Evolutionary conservation across 1,139 yeast genomes (phyloP), one percentile per base, ranked within the genome.

Genomic region (Yamadazyma atlantica): DNA sequence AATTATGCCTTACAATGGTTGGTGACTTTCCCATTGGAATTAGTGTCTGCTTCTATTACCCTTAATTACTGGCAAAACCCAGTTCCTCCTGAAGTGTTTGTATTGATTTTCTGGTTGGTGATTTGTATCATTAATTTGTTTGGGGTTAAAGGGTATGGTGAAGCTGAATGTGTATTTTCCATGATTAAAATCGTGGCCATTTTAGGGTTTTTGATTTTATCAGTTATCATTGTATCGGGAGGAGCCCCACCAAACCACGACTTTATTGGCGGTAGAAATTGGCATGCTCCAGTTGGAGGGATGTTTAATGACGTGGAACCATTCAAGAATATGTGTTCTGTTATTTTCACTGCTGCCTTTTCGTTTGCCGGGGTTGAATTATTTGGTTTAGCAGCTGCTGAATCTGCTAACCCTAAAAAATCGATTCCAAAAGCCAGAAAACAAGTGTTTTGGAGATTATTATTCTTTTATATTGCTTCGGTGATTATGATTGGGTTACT

Each of bases 321-420:
- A 2, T 39, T 85, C 78, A 87, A 87, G 55, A 96, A 95, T 50
- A 80, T 85, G 35, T 79, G 88, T 52, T 67, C 85, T n/a, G 86
- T 85, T 24, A 84, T 88, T 51, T 89, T 87, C 39, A 81, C 84
- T 28, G 92, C 95, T 24, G 94, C 95, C 5, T 88, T 86, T 61
- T 81, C 95, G 2, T 83, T 86, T 54, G 87, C 63, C 23, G 54
- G 55, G 30, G 48, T 48, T 15, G 66, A 62, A 48, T 52, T 64
- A 27, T 62, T 62, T 39, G 69, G 69, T 11, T 51, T 64, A 17
- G 67, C 68, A 6, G 63, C 69, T 12, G 65, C 64, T 24, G 68
- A 62, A 48, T 52, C 62, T 15, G 51, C 56, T n/a, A 54, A 62
- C 29, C 69, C 69, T 4, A 58, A 57, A 39, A 58, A 51, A 35